Base-by-base conservation (phyloP, 768 basidiomycete species). In the Mycena metata region DNA sequence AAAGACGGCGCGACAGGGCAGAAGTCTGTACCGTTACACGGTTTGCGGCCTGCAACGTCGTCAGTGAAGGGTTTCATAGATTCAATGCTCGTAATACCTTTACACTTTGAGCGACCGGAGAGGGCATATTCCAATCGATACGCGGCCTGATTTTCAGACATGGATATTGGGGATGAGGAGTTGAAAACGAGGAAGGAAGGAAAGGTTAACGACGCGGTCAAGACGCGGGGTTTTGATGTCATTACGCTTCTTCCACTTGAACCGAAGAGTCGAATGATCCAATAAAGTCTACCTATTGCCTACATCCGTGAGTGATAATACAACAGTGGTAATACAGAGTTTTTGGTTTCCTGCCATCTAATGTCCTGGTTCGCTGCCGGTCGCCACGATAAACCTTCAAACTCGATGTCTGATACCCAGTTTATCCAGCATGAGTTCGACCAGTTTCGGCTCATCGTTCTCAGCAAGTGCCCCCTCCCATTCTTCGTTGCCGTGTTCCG, bases 111-210 rank as follows among this genome's bases (percentile, higher is more conserved):
- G 65, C 93, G 85, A 66, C 80, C 83, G 64, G 88, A 89, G 52
- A 80, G 67, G 58, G 93, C 89, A 79, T 94, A 94, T 79, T 95
- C 93, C 47, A 95, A 82, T 72, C 93, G 89, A 81, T 95, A 95
- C 67, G 90, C 90, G 0, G 15, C 19, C 21, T 86, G 84, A 79
- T 85, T 39, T 4, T 84, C 82, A 56, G 84, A 73, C 83, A 85
- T 86, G 54, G 69, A 30, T 3, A 30, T 30, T 11, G 21, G 41
- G 15, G 54, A 49, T 19, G 35, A 57, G 45, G 39, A 43, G 11
- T 30, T 30, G 30, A 3, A 30, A n/a, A n/a, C n/a, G n/a, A n/a
- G n/a, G n/a, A n/a, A n/a, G n/a, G n/a, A n/a, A n/a, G n/a, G n/a
- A n/a, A n/a, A n/a, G n/a, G n/a, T n/a, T n/a, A n/a, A n/a, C n/a